Base-by-base conservation (phyloP, 345 rosid genomes). In the Odontarrhena argentea region DNA sequence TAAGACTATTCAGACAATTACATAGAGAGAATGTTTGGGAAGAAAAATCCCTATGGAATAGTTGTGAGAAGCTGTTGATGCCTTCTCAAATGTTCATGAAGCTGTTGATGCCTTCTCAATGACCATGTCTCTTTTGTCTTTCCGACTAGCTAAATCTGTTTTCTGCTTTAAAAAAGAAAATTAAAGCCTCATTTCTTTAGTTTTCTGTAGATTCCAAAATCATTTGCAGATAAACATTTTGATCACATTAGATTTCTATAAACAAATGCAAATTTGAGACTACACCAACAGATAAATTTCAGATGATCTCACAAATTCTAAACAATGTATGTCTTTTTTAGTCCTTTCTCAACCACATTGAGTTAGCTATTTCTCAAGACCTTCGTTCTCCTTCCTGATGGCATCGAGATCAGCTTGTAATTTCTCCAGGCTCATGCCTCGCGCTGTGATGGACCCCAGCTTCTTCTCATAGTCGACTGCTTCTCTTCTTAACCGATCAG, bases 401-500 rank as follows among this genome's bases (percentile, higher is more conserved):
- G 82, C 80, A 61, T 81, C 75, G 32, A 87, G 80, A 65, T 86
- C 96, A 1, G 87, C 79, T 80, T 81, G 86, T 42, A 86, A 65
- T 73, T 79, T 84, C 71, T 76, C 83, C 11, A 75, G 74, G 70
- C 79, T 80, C 71, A 77, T 67, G 77, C 84, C 82, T 53, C 79
- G 84, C 52, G 83, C 63, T 50, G 83, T 73, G 79, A 86, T 76
- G 69, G 81, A 65, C 14, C 81, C 73, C 8, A 92, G 77, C 82
- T 86, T 92, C 86, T 86, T 89, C 69, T 86, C 96, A 63, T 68
- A 79, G 35, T 86, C 96, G 0, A 79, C 80, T 51, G 78, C 63
- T 77, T 87, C 96, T 76, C 97, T 86, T 55, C 74, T 81, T 45
- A 84, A 62, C 78, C 90, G 80, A 76, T 87, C 86, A 3, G 84